A percentile compares a stretch with the other conserved stretches of the same genome.
phyloP scores from a whole-genome alignment of 257 asterid genomes.

The Mentha longifolia region DNA sequence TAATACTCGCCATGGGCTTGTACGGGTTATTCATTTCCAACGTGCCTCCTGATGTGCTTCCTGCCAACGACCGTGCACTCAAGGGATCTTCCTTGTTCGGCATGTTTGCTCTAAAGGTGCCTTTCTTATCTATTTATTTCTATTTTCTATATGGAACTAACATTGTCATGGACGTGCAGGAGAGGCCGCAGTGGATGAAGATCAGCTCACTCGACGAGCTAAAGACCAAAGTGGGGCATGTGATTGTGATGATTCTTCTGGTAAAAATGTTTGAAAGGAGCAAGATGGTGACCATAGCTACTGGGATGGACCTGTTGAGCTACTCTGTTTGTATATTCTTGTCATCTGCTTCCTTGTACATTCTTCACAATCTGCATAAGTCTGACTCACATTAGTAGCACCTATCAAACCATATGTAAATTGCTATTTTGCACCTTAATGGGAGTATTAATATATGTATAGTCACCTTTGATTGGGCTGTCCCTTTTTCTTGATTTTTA shows the following conservation, averaged over 20 bases:
- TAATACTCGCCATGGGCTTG: conserved; percentile 95
- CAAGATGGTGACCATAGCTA: conserved; percentile 87
- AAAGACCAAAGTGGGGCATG: conserved; percentile 95
- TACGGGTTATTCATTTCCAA: conserved; percentile 86
- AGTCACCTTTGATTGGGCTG: no score
- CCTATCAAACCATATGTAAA: not conserved
- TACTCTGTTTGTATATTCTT: conserved; percentile 84
- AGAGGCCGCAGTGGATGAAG: conserved; percentile 98
- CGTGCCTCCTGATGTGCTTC: conserved; percentile 50
- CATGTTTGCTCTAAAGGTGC: conserved; percentile 76
- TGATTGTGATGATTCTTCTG: conserved; percentile 92
- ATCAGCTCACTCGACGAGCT: conserved; percentile 86
- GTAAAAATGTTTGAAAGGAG: conserved; percentile 99
- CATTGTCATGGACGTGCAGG: conserved; percentile 43
- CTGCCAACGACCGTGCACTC: conserved; percentile 73
- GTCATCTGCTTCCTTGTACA: conserved; percentile 90
- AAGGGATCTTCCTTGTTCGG: conserved; percentile 85
- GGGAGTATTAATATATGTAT: not conserved
- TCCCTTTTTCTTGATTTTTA: no score
- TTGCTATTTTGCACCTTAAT: not conserved
- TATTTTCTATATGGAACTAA: not conserved
- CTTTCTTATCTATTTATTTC: not conserved
- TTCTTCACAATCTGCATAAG: conserved; percentile 85
- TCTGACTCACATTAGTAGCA: conserved; percentile 39
- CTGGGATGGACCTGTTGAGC: conserved; percentile 83